Evolutionary conservation across 2,329 filamentous ascomycete species (phyloP), one percentile per base, ranked within the genome.

Genomic region (Triangularia setosa): DNA sequence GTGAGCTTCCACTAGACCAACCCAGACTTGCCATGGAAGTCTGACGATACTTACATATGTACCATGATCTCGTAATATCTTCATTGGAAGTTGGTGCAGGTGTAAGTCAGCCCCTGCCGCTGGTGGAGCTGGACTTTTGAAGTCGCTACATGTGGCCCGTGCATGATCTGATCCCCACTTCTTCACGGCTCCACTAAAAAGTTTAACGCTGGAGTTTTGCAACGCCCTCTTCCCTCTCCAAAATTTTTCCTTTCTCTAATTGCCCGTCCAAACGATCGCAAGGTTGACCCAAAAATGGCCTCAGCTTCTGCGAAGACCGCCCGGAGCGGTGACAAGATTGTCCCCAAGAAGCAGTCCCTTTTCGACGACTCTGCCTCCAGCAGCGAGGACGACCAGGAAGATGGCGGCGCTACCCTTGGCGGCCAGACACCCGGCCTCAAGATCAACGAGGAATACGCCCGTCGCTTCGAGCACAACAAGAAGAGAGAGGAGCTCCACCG

Each of bases 401-500:
- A 78, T 57, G 77, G 78, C 60, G 72, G 76, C 69, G 72, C 73
- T 70, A 69, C 75, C 74, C 64, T 73, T 25, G 68, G 73, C 16
- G 72, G 75, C 40, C 76, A 76, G 53, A 21, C 52, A 24, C 48
- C 63, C 28, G 56, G 64, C 28, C 84, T 98, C 75, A 93, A 90
- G 75, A 89, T 99, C 77, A 98, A 99, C 77, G 83, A 93, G 75
- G 92, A 96, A 60, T 99, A 89, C 76, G 95, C 95, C 53, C 87
- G 86, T 70, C 85, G 92, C 48, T 98, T 97, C 72, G 95, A 99
- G 77, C 85, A 98, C 79, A 99, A 99, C 80, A 97, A 98, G 81
- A 97, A 97, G 80, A 87, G 94, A 64, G 93, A 96, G 74, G 95
- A 99, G 75, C 80, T 87, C 68, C 89, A 93, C 16, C 84, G 85